Evolutionary conservation across 192 early-diverging fungal genomes (phyloP), one percentile per base, ranked within the genome.

Genomic region (Haplosporangium gracile): DNA sequence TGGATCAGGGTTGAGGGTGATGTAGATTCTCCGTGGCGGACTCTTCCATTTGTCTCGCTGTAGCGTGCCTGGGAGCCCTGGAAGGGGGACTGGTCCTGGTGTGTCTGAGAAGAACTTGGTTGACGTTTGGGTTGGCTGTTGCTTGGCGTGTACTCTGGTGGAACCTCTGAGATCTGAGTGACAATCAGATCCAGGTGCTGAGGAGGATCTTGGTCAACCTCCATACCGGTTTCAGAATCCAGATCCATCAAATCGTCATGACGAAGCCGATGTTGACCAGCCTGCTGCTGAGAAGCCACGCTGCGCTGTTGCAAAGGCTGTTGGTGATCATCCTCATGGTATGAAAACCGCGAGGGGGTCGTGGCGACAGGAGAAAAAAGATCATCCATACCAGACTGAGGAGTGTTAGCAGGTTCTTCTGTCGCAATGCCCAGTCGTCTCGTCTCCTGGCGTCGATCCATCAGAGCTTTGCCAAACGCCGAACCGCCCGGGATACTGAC

Each of bases 171-270:
- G 8, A 77, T 83, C 26, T 74, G 55, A 0, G 49, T 32, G 34
- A 84, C 72, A 10, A 76, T 32, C 45, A 84, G 24, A 60, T 84
- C 82, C 24, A 84, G 34, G 49, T 84, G 82, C 55, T 79, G 82
- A 13, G 77, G 38, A 11, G 39, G 45, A 13, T 79, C 73, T 7
- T 75, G 73, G 26, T 79, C 82, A 10, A 79, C 72, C 5, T 84
- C 82, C 76, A 79, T 79, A 42, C 79, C 77, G 2, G 68, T 75
- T 24, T 84, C 81, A 11, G 77, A 18, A 45, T 77, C 77, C 20
- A 79, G 45, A 8, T 63, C 60, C 76, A 77, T 77, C 7, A 68
- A 36, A 8, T 70, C 76, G 16, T 65, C 68, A 51, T 34, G n/a
- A 55, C 26, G 63, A 15, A 43, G n/a, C 45, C 57, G 63, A 32